Evolutionary conservation across 129 eudicot species (phyloP).

Genomic region (Centrapalus pauciflorus): DNA sequence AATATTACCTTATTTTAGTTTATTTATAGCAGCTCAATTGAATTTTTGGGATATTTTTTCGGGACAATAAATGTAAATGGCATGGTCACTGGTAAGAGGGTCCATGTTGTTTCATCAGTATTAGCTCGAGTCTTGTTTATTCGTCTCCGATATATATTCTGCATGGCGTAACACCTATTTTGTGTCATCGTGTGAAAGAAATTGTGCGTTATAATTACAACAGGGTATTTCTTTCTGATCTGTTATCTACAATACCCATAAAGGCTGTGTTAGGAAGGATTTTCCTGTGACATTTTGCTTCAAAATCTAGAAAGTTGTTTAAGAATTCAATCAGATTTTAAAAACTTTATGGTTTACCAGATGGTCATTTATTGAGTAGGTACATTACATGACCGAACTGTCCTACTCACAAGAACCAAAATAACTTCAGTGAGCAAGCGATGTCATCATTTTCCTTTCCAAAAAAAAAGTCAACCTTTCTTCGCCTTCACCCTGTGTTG

Average conservation of each 20-base stretch:
- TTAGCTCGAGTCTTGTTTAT: conserved; percentile 17
- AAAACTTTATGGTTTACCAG: conserved; percentile 58
- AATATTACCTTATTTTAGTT: conserved; percentile 1
- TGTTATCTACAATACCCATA: neutral
- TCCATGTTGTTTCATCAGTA: conserved; percentile 8
- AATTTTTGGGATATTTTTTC: neutral
- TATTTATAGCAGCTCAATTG: neutral
- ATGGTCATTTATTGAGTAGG: conserved; percentile 27
- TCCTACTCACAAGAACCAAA: conserved; percentile 57
- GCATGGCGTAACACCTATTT: conserved; percentile 13
- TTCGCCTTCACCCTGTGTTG: conserved; percentile 38
- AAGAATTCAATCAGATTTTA: conserved; percentile 50
- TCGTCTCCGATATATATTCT: conserved; percentile 5
- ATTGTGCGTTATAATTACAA: neutral
- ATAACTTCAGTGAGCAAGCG: conserved; percentile 54
- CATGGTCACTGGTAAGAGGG: conserved; percentile 15
- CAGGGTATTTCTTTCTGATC: neutral
- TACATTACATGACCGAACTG: conserved; percentile 48
- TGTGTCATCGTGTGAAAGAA: conserved; percentile 4
- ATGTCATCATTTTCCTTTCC: conserved; percentile 38
- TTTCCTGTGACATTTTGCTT: conserved; percentile 34
- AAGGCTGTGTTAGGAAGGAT: conserved; percentile 34
- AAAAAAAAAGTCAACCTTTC: conserved; percentile 42
- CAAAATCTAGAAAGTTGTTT: conserved; percentile 50
- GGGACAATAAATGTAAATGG: conserved; percentile 26